These are phyloP conservation scores for Penicillium sp. DNA, from an alignment of 2,329 filamentous ascomycete genomes.

Conservation along the genomic window DNA sequence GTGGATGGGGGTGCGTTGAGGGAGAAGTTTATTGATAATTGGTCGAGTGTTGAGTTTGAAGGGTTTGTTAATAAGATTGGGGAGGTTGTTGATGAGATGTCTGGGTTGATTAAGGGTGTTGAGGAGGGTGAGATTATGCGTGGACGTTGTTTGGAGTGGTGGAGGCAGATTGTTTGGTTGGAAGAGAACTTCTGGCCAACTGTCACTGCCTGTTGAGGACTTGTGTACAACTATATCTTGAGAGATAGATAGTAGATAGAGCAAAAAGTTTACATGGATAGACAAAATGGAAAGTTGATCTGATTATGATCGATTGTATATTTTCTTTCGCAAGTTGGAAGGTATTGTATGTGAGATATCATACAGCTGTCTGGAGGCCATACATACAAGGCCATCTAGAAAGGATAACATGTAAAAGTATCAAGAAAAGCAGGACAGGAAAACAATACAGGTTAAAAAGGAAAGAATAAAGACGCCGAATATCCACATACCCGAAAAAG, in stretches of 20 bases:
- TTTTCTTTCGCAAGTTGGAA: not conserved
- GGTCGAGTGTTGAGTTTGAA: slow-evolving; percentile 62
- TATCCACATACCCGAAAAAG: not conserved
- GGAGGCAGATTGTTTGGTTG: slow-evolving; percentile 51
- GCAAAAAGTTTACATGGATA: too few species aligned
- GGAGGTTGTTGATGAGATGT: slow-evolving; percentile 56
- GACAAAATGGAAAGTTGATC: not conserved
- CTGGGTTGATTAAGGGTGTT: slow-evolving; percentile 40
- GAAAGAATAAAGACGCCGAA: not conserved
- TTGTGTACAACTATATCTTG: too few species aligned
- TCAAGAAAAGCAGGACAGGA: not conserved
- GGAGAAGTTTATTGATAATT: slow-evolving; percentile 66
- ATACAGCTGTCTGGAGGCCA: slow-evolving; percentile 14
- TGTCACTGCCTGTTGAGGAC: slow-evolving; percentile 15
- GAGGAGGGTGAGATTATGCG: slow-evolving; percentile 41
- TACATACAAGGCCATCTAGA: slow-evolving; percentile 24
- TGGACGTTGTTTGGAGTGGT: slow-evolving; percentile 50
- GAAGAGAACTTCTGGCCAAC: slow-evolving; percentile 62
- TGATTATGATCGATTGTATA: not conserved
- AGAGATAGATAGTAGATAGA: too few species aligned
- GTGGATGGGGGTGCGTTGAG: slow-evolving; percentile 64
- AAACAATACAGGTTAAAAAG: not conserved
- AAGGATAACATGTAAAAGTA: slow-evolving; percentile 10
- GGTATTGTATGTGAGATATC: slow-evolving; percentile 19
- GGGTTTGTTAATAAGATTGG: slow-evolving; percentile 59